Percentiles rank a stretch among this genome's conserved stretches.
These are phyloP conservation scores for Rhypophila decipiens DNA, from an alignment of 495 filamentous ascomycete species.

Conservation along the genomic window DNA sequence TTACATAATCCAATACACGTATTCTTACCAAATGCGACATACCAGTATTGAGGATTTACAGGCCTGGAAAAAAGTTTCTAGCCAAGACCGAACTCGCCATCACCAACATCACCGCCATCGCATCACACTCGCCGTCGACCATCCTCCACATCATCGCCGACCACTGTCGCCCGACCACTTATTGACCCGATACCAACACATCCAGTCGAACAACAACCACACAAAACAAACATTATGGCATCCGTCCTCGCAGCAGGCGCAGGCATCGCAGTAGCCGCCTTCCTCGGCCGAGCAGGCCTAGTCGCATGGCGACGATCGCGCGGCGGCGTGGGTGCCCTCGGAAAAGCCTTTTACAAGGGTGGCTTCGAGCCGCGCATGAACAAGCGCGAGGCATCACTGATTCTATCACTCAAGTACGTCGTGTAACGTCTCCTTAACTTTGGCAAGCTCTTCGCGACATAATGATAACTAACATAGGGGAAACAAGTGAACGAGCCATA, in stretches of 20 bases:
- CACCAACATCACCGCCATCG: conserved; percentile 4
- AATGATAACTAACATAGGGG: conserved; percentile 4
- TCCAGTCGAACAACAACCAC: not conserved
- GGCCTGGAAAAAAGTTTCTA: no score
- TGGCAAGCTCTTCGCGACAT: not conserved
- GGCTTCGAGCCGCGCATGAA: conserved; percentile 95
- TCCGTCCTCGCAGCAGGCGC: conserved; percentile 69
- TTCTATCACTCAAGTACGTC: conserved; percentile 80
- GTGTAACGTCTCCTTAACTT: not conserved
- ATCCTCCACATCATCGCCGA: not conserved
- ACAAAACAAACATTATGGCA: conserved; percentile 50
- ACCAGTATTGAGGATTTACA: no score
- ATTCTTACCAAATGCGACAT: no score
- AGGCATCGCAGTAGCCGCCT: conserved; percentile 69
- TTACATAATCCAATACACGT: no score
- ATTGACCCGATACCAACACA: not conserved
- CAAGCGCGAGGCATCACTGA: conserved; percentile 80
- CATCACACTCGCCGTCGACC: not conserved
- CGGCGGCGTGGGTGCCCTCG: conserved; percentile 68
- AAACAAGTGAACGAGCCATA: conserved; percentile 67
- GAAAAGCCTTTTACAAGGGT: conserved; percentile 92
- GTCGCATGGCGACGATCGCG: conserved; percentile 79
- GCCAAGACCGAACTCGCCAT: not conserved
- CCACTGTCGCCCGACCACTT: not conserved
- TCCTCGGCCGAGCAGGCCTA: conserved; percentile 82